phyloP scores from a whole-genome alignment of 2,329 filamentous ascomycete species.

The Talaromyces sp. region DNA sequence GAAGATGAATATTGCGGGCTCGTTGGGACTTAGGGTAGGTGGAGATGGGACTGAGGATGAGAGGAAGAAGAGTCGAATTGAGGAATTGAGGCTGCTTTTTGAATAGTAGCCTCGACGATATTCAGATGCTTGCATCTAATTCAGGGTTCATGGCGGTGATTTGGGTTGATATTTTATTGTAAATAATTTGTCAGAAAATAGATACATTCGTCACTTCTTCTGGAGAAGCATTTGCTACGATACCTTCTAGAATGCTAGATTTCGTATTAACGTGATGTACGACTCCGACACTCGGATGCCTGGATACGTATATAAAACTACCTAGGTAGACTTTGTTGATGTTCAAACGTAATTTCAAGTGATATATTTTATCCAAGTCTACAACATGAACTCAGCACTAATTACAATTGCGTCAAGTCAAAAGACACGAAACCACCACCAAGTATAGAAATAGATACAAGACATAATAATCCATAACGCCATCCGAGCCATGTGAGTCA shows the following conservation, averaged over 20 bases:
- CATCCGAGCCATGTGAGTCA: constrained; percentile 15
- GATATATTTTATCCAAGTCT: constrained; percentile 16
- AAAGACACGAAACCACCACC: constrained; percentile 16
- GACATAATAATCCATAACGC: constrained; percentile 17
- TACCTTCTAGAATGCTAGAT: no score
- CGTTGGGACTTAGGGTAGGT: constrained; percentile 93
- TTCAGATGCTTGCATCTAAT: no score
- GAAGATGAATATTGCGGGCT: constrained; percentile 85
- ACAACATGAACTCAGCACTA: constrained; percentile 16
- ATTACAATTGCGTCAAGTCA: constrained; percentile 13
- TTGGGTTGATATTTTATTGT: neutral
- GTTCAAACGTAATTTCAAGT: neutral
- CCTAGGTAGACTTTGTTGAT: no score
- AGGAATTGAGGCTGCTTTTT: constrained; percentile 89
- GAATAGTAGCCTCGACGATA: constrained; percentile 25
- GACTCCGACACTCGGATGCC: no score
- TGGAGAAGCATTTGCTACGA: no score
- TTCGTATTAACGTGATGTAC: no score
- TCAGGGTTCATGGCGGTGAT: neutral
- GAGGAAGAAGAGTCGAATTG: constrained; percentile 82
- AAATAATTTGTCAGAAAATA: neutral
- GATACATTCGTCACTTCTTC: neutral
- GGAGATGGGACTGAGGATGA: constrained; percentile 84
- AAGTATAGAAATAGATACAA: constrained; percentile 15
- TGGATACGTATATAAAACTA: no score